Evolutionary conservation across 78 protist genomes (phyloP).

Genomic region (Reticulomyxa filosa): DNA sequence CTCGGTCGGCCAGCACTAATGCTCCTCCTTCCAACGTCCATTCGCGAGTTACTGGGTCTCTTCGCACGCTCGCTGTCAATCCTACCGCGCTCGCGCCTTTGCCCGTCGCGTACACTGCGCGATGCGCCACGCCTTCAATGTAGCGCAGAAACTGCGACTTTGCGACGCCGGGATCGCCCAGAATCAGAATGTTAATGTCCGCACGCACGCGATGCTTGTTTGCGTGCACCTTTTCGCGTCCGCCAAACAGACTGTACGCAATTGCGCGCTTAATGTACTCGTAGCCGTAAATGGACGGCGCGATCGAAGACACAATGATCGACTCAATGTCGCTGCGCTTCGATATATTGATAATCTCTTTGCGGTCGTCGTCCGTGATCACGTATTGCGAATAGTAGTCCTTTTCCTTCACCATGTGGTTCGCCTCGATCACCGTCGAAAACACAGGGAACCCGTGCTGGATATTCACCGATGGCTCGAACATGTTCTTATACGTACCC

Average conservation of each 20-base stretch:
- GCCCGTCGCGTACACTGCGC: conserved; percentile 93
- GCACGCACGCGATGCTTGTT: conserved; percentile 79
- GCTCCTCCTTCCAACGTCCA: conserved; percentile 99
- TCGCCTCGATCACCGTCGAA: conserved; percentile 83
- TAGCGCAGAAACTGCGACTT: conserved; percentile 91
- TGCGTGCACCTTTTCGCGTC: conserved; percentile 41
- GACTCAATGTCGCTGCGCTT: conserved; percentile 29
- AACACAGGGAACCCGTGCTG: conserved; percentile 92
- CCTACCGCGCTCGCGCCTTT: conserved; percentile 95
- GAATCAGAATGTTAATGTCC: conserved; percentile 92
- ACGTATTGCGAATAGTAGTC: conserved; percentile 21
- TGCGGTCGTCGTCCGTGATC: conserved; percentile 64
- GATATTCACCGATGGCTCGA: conserved; percentile 35
- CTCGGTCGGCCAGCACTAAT: conserved; percentile 94
- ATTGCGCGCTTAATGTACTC: conserved; percentile 81
- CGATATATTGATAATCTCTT: conserved; percentile 34
- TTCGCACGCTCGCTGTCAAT: conserved; percentile 90
- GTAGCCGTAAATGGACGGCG: conserved; percentile 94
- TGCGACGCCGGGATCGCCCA: conserved; percentile 99
- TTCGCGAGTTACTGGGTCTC: conserved; percentile 85
- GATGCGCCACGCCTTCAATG: conserved; percentile 77
- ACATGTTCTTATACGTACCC: conserved; percentile 48
- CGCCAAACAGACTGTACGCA: conserved; percentile 89
- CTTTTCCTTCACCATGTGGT: conserved; percentile 35
- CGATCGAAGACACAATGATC: conserved; percentile 65